Base-by-base conservation (phyloP, 2,329 filamentous ascomycete species). In the Dendrostoma leiphaemia region DNA sequence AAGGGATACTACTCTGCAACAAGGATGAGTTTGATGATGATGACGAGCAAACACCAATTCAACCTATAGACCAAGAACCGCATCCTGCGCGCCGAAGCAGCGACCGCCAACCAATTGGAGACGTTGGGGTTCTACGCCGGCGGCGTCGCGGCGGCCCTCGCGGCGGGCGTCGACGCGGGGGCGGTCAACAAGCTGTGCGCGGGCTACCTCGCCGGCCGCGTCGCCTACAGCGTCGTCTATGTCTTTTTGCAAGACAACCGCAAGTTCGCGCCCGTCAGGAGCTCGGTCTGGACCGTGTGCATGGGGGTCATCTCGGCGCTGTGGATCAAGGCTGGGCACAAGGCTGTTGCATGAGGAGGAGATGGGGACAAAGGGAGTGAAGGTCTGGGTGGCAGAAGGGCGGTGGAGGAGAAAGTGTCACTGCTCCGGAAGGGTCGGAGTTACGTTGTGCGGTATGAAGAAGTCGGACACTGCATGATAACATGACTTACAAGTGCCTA, bases 141-240 rank as follows among this genome's bases (percentile, higher is more conserved):
- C 3, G 71, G 64, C 37, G 68, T 81, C 17, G 66, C 74, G 34
- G 77, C 77, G 15, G 77, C 72, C 59, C 79, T 78, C 62, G 62
- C 66, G n/a, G 68, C 75, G 6, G 69, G 71, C 21, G 67, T 79
- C 3, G 61, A 68, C 12, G 56, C 61, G 12, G 48, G 56, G n/a
- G 64, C 61, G 24, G 61, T 78, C 59, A 80, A 80, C 61, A 41
- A 56, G 34, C 61, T 79, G 23, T 63, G 69, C 32, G 55, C 71
- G 28, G 63, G 64, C 32, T 79, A 79, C 53, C 56, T 80, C 17
- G 65, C 58, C 31, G 66, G 65, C 59, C 72, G 77, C 17, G 54
- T 65, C 23, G 60, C 62, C 38, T 80, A 74, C 66, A 72, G 74
- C 65, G 58, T 69, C 56, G 60, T 68, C 31, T 81, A 80, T 59